Evolutionary conservation across 2,329 filamentous ascomycete genomes (phyloP).

Genomic region (Diplodia corticola): DNA sequence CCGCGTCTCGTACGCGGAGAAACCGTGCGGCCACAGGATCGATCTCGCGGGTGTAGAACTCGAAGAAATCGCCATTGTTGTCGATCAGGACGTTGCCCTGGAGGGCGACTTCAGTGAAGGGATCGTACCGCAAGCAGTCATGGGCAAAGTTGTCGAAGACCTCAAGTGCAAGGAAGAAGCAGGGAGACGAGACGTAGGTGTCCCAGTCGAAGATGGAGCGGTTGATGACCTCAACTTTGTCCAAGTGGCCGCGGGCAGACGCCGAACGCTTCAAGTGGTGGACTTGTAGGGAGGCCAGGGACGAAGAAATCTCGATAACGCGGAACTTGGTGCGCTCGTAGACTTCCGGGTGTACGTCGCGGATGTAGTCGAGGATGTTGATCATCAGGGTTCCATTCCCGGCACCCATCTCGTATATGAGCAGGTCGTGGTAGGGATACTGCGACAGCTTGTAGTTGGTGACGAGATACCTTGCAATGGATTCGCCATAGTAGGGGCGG

Average conservation of each 20-base stretch:
- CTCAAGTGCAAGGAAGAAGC: slow-evolving; percentile 97
- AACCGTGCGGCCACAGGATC: slow-evolving; percentile 83
- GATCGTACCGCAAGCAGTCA: slow-evolving; percentile 89
- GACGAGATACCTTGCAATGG: slow-evolving; percentile 92
- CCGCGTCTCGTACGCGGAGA: slow-evolving; percentile 79
- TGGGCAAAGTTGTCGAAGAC: slow-evolving; percentile 99
- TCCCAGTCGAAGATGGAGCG: slow-evolving; percentile 94
- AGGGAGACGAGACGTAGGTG: slow-evolving; percentile 82
- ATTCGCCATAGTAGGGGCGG: slow-evolving; percentile 93
- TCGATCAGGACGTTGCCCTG: slow-evolving; percentile 91
- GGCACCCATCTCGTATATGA: slow-evolving; percentile 98
- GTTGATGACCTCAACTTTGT: slow-evolving; percentile 93
- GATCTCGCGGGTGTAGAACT: slow-evolving; percentile 80
- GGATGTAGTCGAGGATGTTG: slow-evolving; percentile 96
- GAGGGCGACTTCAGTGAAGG: slow-evolving; percentile 74
- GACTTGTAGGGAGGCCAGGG: slow-evolving; percentile 75
- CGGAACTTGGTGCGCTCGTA: slow-evolving; percentile 92
- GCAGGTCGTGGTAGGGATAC: slow-evolving; percentile 93
- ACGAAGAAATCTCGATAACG: slow-evolving; percentile 91
- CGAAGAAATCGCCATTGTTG: slow-evolving; percentile 82
- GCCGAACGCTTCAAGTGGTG: slow-evolving; percentile 67
- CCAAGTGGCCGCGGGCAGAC: slow-evolving; percentile 71
- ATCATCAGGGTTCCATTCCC: slow-evolving; percentile 97
- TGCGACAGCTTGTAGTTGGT: slow-evolving; percentile 93
- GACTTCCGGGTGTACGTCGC: slow-evolving; percentile 82